Percentiles rank a stretch among this genome's conserved stretches.
Evolutionary conservation across 441 rosid genomes (phyloP).

Genomic region (Francoa sonchifolia): DNA sequence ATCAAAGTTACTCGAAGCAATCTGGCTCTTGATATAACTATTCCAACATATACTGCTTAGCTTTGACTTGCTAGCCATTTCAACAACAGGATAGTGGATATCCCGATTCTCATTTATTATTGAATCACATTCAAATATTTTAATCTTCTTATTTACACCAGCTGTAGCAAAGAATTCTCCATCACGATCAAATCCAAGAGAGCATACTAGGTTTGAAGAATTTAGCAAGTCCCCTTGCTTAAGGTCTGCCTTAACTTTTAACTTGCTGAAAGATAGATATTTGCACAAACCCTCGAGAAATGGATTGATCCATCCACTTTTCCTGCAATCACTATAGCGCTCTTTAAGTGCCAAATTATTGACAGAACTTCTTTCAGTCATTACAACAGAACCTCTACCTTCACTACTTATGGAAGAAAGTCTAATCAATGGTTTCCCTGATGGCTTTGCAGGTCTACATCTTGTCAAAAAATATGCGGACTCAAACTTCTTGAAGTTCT

Average conservation of each 20-base stretch:
- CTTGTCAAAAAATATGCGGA: constrained; percentile 77
- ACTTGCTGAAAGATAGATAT: constrained; percentile 65
- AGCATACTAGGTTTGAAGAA: constrained; percentile 86
- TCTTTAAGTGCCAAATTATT: constrained; percentile 44
- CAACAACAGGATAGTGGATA: constrained; percentile 89
- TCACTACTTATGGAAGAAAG: constrained; percentile 55
- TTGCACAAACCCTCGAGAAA: constrained; percentile 92
- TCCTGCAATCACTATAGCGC: constrained; percentile 24
- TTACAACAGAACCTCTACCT: constrained; percentile 52
- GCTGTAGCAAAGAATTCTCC: constrained; percentile 89
- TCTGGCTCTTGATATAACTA: constrained; percentile 76
- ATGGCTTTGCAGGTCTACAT: constrained; percentile 39
- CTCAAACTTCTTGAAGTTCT: constrained; percentile 83
- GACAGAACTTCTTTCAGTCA: constrained; percentile 68
- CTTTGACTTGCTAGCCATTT: constrained; percentile 71
- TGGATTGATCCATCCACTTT: constrained; percentile 80
- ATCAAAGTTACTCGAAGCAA: constrained; percentile 93
- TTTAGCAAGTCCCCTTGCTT: constrained; percentile 83
- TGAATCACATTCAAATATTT: constrained; percentile 73
- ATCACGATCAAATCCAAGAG: constrained; percentile 85
- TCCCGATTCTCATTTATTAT: constrained; percentile 55
- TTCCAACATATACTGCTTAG: constrained; percentile 90
- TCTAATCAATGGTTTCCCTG: constrained; percentile 33
- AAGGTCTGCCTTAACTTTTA: constrained; percentile 79
- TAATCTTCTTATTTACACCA: constrained; percentile 86